Conservation (phyloP, 2,329 filamentous ascomycete species). For the Phymatotrichopsis omnivora region DNA sequence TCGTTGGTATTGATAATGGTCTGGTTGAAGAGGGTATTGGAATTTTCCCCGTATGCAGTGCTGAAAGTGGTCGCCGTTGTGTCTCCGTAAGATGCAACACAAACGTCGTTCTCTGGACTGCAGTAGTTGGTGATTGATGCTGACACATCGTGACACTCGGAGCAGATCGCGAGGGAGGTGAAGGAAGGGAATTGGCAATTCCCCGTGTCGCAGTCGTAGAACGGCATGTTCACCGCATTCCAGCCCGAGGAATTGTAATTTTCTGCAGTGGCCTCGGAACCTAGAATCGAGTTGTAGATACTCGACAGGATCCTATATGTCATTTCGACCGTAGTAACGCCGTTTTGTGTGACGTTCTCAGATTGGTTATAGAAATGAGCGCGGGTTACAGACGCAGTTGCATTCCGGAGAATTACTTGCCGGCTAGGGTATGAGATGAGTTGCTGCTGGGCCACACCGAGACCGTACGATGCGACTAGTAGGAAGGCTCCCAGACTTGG, state of each 20-base stretch:
- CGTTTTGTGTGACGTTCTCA: conserved; percentile 11
- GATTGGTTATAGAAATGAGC: conserved; percentile 9
- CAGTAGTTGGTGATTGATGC: conserved; percentile 10
- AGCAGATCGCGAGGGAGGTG: conserved; percentile 20
- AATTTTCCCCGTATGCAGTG: not conserved
- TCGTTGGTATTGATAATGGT: not conserved
- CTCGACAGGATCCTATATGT: conserved; percentile 16
- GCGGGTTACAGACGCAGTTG: conserved; percentile 7
- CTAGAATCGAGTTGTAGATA: conserved; percentile 13
- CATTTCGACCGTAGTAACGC: conserved; percentile 2
- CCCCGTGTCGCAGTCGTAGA: conserved; percentile 19
- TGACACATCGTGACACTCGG: conserved; percentile 15
- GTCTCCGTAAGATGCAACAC: conserved; percentile 10
- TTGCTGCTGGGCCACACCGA: conserved; percentile 22
- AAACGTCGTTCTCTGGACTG: conserved; percentile 5
- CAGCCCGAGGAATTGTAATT: not conserved
- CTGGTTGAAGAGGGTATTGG: conserved; percentile 24
- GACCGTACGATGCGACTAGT: conserved; percentile 15
- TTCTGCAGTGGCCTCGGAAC: conserved; percentile 1
- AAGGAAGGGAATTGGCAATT: conserved; percentile 14
- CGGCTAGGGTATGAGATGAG: conserved; percentile 23
- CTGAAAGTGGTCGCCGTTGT: conserved; percentile 6
- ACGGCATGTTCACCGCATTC: conserved; percentile 6
- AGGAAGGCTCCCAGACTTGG: conserved; percentile 13
- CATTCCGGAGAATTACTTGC: not conserved